Evolutionary conservation across 257 asterid genomes (phyloP).

Genomic region (Ajuga chamaepitys): DNA sequence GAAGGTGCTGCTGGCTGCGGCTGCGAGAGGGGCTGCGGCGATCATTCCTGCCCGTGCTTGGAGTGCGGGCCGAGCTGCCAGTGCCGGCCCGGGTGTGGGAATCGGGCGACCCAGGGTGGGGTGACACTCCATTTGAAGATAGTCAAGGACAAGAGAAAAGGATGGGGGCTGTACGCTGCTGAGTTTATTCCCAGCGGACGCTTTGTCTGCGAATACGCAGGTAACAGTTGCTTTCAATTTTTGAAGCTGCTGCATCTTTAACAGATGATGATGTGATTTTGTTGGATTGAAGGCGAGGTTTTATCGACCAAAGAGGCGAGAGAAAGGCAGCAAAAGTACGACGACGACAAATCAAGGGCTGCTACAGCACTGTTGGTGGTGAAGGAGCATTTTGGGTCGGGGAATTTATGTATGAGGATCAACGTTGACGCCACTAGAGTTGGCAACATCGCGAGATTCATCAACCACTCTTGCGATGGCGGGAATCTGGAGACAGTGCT

Average conservation of each 20-base stretch:
- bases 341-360: slow-evolving; percentile 28
- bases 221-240: slow-evolving; percentile 12
- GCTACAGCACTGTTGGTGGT: slow-evolving; percentile 68
- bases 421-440: slow-evolving; percentile 79
- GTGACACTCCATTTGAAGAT: slow-evolving; percentile 43
- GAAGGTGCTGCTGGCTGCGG: slow-evolving; percentile 60
- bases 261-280: background rate
- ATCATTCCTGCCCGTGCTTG: slow-evolving; percentile 50
- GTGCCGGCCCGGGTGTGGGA: slow-evolving; percentile 50
- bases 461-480: slow-evolving; percentile 92
- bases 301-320: slow-evolving; percentile 67
- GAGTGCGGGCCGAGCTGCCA: slow-evolving; percentile 84
- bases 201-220: slow-evolving; percentile 86
- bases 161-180: slow-evolving; percentile 75
- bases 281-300: slow-evolving; percentile 57
- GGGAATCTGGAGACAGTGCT: slow-evolving; percentile 59
- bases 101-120: slow-evolving; percentile 65
- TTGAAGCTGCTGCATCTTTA: no score
- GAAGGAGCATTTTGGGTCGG: slow-evolving; percentile 75
- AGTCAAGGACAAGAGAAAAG: slow-evolving; percentile 49
- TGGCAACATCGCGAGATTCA: slow-evolving; percentile 76
- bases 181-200: slow-evolving; percentile 46
- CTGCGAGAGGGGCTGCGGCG: slow-evolving; percentile 40
- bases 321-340: slow-evolving; percentile 53
- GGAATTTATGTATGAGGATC: slow-evolving; percentile 64